phyloP scores from a whole-genome alignment of 768 basidiomycete species.

The Tricholoma flavovirens region DNA sequence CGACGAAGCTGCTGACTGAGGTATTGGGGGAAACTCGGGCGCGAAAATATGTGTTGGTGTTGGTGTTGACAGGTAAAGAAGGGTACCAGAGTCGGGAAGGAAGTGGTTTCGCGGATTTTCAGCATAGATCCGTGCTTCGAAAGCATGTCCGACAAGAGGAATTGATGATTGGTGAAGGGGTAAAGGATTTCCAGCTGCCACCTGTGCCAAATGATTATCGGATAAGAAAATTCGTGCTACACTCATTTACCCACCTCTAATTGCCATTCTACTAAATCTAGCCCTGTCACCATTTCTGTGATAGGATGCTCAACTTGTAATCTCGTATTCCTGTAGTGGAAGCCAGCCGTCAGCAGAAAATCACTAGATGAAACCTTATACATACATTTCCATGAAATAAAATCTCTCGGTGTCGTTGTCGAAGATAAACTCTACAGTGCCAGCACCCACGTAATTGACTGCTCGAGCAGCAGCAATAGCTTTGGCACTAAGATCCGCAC shows the following conservation, averaged over 20 bases:
- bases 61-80: slow-evolving; percentile 80
- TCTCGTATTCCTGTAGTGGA: slow-evolving; percentile 63
- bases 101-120: slow-evolving; percentile 93
- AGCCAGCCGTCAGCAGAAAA: background rate
- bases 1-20: slow-evolving; percentile 17
- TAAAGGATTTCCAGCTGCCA: slow-evolving; percentile 84
- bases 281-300: slow-evolving; percentile 91
- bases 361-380: background rate
- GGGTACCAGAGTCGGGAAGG: slow-evolving; percentile 82
- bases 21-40: slow-evolving; percentile 29
- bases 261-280: slow-evolving; percentile 96
- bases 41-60: slow-evolving; percentile 66
- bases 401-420: slow-evolving; percentile 85
- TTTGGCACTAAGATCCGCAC: slow-evolving; percentile 77
- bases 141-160: slow-evolving; percentile 87
- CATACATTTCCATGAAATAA: slow-evolving; percentile 95
- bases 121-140: slow-evolving; percentile 93
- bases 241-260: slow-evolving; percentile 49
- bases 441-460: slow-evolving; percentile 87
- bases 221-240: background rate
- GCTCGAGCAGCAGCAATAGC: slow-evolving; percentile 91
- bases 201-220: slow-evolving; percentile 32
- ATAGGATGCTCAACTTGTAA: slow-evolving; percentile 90
- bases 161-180: slow-evolving; percentile 73
- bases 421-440: slow-evolving; percentile 96